Conservation (phyloP, 2,329 filamentous ascomycete genomes). For the Xylaria sp. region DNA sequence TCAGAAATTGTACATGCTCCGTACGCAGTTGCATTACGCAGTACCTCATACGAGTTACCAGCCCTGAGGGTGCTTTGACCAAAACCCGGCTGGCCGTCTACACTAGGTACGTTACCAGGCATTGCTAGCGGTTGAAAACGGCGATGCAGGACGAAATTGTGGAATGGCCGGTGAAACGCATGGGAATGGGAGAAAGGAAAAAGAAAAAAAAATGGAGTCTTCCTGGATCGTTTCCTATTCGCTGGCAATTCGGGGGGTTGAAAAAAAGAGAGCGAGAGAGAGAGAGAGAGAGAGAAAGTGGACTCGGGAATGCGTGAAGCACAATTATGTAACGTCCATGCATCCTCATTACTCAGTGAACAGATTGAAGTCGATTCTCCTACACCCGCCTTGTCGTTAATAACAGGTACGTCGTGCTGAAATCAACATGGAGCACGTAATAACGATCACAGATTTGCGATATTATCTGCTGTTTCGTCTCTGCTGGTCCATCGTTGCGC, state of each 20-base stretch:
- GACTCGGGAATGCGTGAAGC: too few species aligned
- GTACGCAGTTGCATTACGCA: too few species aligned
- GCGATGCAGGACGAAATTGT: constrained; percentile 12
- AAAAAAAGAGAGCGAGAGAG: too few species aligned
- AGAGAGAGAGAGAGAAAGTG: too few species aligned
- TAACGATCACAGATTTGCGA: background rate
- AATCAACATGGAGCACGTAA: background rate
- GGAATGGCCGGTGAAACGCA: constrained; percentile 19
- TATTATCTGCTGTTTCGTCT: too few species aligned
- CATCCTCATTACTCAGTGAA: background rate
- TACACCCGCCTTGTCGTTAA: too few species aligned
- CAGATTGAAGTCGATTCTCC: background rate
- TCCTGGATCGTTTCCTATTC: constrained; percentile 19
- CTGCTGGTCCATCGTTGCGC: background rate
- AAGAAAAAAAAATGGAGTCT: constrained; percentile 4
- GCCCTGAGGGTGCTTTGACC: background rate
- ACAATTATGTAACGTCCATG: background rate
- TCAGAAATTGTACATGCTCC: background rate
- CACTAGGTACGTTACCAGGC: background rate
- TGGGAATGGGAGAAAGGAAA: constrained; percentile 2
- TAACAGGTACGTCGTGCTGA: too few species aligned
- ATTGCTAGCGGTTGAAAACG: constrained; percentile 7
- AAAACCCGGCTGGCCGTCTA: background rate
- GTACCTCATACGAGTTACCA: too few species aligned
- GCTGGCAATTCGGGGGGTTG: constrained; percentile 1